phyloP scores from a whole-genome alignment of 208 protist species.

The Trypanosoma melophagium region DNA sequence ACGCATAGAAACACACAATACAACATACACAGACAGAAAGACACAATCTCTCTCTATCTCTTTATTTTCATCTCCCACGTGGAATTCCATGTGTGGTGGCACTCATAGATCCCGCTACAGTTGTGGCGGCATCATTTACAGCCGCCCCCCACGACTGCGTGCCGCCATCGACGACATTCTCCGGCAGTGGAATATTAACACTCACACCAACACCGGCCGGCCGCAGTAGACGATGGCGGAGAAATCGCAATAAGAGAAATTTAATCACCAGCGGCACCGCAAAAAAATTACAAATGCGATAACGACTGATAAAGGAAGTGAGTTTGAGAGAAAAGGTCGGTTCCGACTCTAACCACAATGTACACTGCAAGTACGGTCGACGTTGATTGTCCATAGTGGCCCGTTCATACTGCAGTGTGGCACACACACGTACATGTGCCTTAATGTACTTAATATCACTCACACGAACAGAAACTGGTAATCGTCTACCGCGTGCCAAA shows the following conservation, averaged over 20 bases:
- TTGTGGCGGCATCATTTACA: slow-evolving; percentile 26
- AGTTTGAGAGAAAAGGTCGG: slow-evolving; percentile 76
- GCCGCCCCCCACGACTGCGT: slow-evolving; percentile 43
- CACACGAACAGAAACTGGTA: slow-evolving; percentile 71
- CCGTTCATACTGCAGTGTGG: slow-evolving; percentile 55
- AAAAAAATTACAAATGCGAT: slow-evolving; percentile 72
- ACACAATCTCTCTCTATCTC: no score
- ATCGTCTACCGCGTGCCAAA: slow-evolving; percentile 63
- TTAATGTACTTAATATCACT: slow-evolving; percentile 49
- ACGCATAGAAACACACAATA: no score
- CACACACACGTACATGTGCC: slow-evolving; percentile 50
- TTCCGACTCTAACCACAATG: slow-evolving; percentile 81
- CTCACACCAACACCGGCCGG: slow-evolving; percentile 34
- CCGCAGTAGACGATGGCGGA: slow-evolving; percentile 41
- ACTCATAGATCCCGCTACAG: background rate
- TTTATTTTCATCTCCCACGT: no score
- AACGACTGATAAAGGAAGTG: slow-evolving; percentile 57
- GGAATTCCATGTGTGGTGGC: no score
- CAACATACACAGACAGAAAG: no score
- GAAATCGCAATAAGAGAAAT: slow-evolving; percentile 64
- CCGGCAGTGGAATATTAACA: slow-evolving; percentile 62
- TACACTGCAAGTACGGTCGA: slow-evolving; percentile 63
- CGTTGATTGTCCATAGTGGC: slow-evolving; percentile 68
- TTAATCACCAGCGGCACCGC: slow-evolving; percentile 61
- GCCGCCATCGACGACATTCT: slow-evolving; percentile 63